These are phyloP conservation scores for Auriscalpium microsporum DNA, from an alignment of 768 basidiomycete genomes.

Conservation along the genomic window DNA sequence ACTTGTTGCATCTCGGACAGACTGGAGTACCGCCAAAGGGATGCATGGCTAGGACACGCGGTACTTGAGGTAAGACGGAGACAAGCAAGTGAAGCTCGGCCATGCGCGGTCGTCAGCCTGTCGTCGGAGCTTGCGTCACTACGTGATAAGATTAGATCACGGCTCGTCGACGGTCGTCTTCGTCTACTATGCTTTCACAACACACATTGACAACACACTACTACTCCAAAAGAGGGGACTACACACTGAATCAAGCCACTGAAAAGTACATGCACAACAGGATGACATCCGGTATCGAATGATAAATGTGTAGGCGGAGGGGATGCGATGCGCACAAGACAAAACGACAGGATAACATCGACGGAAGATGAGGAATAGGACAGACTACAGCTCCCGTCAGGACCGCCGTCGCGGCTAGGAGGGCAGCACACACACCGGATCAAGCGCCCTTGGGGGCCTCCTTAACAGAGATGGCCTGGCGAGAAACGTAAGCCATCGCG, in stretches of 20 bases:
- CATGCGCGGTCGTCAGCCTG: background rate
- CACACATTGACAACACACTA: no score
- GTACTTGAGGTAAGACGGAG: background rate
- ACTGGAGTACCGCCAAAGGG: conserved; percentile 62
- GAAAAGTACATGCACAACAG: conserved; percentile 17
- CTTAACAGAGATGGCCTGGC: conserved; percentile 77
- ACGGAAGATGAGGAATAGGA: background rate
- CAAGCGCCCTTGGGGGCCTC: conserved; percentile 68
- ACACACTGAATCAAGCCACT: conserved; percentile 16
- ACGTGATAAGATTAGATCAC: no score
- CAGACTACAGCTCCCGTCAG: background rate
- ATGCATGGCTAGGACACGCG: conserved; percentile 41
- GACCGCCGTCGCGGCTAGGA: background rate
- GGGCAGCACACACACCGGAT: background rate
- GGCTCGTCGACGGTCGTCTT: no score
- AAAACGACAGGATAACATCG: conserved; percentile 3
- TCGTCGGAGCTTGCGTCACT: background rate
- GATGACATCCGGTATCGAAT: conserved; percentile 11
- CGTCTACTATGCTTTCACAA: no score
- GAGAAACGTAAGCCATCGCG: background rate
- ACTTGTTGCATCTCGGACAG: conserved; percentile 68
- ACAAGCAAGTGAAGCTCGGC: background rate
- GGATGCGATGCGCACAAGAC: conserved; percentile 7
- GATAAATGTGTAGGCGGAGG: conserved; percentile 11
- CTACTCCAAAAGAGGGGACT: conserved; percentile 10